These are phyloP conservation scores for Colletotrichum caudatum DNA, from an alignment of 2,329 filamentous ascomycete genomes.

Conservation along the genomic window DNA sequence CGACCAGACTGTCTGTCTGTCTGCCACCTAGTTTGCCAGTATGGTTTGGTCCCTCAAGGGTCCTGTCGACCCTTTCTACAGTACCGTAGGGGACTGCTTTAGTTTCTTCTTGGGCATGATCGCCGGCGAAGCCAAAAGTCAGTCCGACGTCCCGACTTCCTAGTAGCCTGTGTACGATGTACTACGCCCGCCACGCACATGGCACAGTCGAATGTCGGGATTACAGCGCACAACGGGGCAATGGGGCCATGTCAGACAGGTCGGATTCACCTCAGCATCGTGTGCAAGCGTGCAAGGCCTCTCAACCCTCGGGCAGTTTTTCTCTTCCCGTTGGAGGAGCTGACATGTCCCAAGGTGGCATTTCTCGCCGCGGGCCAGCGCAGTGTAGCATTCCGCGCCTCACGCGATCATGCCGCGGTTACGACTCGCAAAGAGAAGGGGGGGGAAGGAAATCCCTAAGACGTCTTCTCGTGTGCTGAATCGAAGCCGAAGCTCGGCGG, in stretches of 20 bases:
- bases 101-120: conserved; percentile 6
- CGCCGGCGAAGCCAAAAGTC: not conserved
- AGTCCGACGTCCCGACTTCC: no score
- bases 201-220: not conserved
- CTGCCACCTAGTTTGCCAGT: conserved; percentile 5
- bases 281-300: not conserved
- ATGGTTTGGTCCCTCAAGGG: conserved; percentile 21
- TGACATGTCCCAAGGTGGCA: conserved; percentile 12
- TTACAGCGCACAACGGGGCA: not conserved
- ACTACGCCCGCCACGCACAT: not conserved
- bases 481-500: not conserved
- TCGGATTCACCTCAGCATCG: not conserved
- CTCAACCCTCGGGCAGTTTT: not conserved
- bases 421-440: not conserved
- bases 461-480: conserved; percentile 2
- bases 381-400: conserved; percentile 35
- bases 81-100: conserved; percentile 8
- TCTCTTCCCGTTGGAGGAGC: not conserved
- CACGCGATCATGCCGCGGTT: conserved; percentile 17
- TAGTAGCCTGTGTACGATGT: not conserved
- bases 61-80: conserved; percentile 10
- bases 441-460: not conserved
- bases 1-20: conserved; percentile 6
- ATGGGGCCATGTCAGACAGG: not conserved
- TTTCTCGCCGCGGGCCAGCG: conserved; percentile 6